phyloP scores from a whole-genome alignment of 2,329 filamentous ascomycete genomes.

The Penicillium sumatraense region DNA sequence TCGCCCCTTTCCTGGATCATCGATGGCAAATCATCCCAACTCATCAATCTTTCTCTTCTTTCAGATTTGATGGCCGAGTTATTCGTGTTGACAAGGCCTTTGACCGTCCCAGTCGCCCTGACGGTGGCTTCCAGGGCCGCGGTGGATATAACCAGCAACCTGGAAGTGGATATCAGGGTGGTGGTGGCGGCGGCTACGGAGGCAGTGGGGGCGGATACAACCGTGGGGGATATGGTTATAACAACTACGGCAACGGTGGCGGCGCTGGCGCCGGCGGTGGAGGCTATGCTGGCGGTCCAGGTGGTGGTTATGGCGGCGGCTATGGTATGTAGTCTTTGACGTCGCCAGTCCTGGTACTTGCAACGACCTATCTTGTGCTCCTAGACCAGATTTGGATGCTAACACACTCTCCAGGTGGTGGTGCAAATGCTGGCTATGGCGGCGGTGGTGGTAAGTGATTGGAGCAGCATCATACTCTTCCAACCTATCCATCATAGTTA shows the following conservation, averaged over 20 bases:
- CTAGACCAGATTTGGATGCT: neutral
- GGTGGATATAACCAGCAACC: constrained; percentile 51
- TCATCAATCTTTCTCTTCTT: constrained; percentile 26
- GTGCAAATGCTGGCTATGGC: constrained; percentile 32
- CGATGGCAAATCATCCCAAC: constrained; percentile 1
- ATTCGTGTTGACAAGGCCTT: constrained; percentile 97
- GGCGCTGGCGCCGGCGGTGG: constrained; percentile 4
- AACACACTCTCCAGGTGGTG: constrained; percentile 19
- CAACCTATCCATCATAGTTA: constrained; percentile 12
- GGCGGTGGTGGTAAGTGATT: constrained; percentile 30
- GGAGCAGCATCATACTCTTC: neutral
- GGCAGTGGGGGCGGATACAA: constrained; percentile 28
- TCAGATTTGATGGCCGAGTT: constrained; percentile 86
- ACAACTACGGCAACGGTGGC: constrained; percentile 27
- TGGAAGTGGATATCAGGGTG: constrained; percentile 41
- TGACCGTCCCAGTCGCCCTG: constrained; percentile 69
- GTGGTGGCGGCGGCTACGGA: constrained; percentile 29
- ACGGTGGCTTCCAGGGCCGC: constrained; percentile 52
- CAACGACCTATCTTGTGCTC: neutral
- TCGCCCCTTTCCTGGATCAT: constrained; percentile 13
- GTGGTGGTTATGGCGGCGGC: constrained; percentile 37
- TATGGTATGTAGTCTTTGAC: constrained; percentile 32
- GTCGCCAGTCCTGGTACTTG: constrained; percentile 1
- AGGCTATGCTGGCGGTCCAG: constrained; percentile 27
- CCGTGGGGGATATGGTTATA: constrained; percentile 40